Evolutionary conservation across 2,329 filamentous ascomycete genomes (phyloP).

Genomic region (Thelonectria olida): DNA sequence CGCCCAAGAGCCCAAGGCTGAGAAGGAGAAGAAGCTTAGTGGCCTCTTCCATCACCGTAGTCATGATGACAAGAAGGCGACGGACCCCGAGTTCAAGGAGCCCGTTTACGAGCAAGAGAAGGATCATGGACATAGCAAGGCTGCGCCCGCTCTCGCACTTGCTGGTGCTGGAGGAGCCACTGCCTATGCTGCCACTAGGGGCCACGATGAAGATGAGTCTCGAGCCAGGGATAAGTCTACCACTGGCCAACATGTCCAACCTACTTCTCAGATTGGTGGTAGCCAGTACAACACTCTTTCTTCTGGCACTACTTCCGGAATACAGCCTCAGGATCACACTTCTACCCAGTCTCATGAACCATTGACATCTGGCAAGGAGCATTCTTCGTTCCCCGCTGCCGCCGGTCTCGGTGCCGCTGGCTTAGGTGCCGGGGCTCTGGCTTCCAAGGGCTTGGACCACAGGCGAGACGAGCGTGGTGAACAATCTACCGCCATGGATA

Average conservation of each 20-base stretch:
- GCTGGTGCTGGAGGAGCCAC: slow-evolving; percentile 26
- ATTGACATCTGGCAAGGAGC: neutral
- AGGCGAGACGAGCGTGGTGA: neutral
- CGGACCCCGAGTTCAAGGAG: slow-evolving; percentile 2
- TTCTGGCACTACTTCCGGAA: neutral
- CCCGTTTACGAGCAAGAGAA: neutral
- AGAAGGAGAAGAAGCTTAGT: slow-evolving; percentile 12
- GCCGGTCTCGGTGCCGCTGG: slow-evolving; percentile 22
- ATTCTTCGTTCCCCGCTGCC: neutral
- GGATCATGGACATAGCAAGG: slow-evolving; percentile 1
- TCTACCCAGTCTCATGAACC: neutral
- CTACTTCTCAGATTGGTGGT: neutral
- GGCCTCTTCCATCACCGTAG: slow-evolving; percentile 24
- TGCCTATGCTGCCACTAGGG: slow-evolving; percentile 20
- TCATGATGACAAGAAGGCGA: slow-evolving; percentile 14
- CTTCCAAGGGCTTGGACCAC: neutral
- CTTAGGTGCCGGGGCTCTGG: slow-evolving; percentile 4
- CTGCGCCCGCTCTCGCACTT: slow-evolving; percentile 25
- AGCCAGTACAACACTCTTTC: neutral
- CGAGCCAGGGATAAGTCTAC: neutral
- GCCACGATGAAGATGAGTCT: slow-evolving; percentile 14
- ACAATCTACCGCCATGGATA: neutral
- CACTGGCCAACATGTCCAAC: neutral
- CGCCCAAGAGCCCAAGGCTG: slow-evolving; percentile 4
- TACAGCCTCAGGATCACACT: neutral